phyloP scores from a whole-genome alignment of 2,329 filamentous ascomycete genomes.

The Phoma sp. region DNA sequence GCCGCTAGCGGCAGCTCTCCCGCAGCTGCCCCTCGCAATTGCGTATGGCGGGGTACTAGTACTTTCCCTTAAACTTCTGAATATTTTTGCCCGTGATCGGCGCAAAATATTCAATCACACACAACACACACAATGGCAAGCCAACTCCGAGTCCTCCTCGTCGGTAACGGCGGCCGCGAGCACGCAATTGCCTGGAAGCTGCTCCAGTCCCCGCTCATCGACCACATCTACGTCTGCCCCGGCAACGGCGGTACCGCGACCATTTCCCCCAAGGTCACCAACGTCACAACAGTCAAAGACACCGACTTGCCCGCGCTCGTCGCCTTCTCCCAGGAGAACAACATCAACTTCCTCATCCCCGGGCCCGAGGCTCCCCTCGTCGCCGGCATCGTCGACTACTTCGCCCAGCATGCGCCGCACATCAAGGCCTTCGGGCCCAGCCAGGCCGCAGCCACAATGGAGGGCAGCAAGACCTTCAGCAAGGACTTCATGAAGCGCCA shows the following conservation, averaged over 20 bases:
- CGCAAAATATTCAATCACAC: not conserved
- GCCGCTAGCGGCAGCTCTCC: slow-evolving; percentile 8
- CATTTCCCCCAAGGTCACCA: slow-evolving; percentile 63
- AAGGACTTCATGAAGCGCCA: slow-evolving; percentile 98
- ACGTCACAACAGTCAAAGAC: slow-evolving; percentile 70
- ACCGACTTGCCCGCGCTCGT: slow-evolving; percentile 82
- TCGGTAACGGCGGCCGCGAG: slow-evolving; percentile 93
- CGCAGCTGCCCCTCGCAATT: slow-evolving; percentile 6
- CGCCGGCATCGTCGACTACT: slow-evolving; percentile 84
- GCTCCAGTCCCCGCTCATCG: slow-evolving; percentile 77
- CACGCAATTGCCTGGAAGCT: slow-evolving; percentile 96
- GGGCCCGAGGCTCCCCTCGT: slow-evolving; percentile 95
- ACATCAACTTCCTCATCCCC: slow-evolving; percentile 82
- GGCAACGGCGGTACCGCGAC: slow-evolving; percentile 82
- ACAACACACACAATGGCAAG: slow-evolving; percentile 29
- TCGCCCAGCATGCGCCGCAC: slow-evolving; percentile 61
- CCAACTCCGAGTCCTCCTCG: slow-evolving; percentile 67
- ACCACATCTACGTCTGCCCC: slow-evolving; percentile 70
- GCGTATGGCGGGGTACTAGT: slow-evolving; percentile 8
- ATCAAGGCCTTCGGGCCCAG: slow-evolving; percentile 87
- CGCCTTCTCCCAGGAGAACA: slow-evolving; percentile 72
- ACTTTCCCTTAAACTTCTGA: not conserved
- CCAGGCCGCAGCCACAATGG: slow-evolving; percentile 83
- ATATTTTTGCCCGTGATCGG: slow-evolving; percentile 20
- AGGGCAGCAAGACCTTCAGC: slow-evolving; percentile 95